Percentiles rank a stretch among this genome's conserved stretches.
phyloP scores from a whole-genome alignment of 306 rosid species.

The Fragaria iinumae region DNA sequence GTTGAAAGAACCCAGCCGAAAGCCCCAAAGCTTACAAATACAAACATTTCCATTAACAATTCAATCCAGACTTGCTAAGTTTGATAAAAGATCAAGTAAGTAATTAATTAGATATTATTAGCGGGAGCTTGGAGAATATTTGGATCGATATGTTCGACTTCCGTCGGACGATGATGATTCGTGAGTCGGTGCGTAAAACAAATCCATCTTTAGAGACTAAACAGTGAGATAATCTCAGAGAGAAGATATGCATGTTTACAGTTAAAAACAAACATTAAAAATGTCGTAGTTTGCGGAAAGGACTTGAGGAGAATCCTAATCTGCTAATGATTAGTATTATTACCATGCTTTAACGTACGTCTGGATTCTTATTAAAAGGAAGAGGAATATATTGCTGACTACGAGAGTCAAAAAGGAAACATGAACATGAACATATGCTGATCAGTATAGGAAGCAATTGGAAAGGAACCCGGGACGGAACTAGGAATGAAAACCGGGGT shows the following conservation, averaged over 20 bases:
- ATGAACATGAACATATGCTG: conserved; percentile 13
- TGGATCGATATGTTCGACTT: conserved; percentile 9
- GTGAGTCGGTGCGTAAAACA: conserved; percentile 18
- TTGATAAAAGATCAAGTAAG: background rate
- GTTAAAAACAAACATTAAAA: conserved; percentile 36
- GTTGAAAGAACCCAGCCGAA: conserved; percentile 16
- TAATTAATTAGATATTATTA: conserved; percentile 5
- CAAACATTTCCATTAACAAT: background rate
- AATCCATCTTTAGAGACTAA: conserved; percentile 5
- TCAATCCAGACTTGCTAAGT: conserved; percentile 6
- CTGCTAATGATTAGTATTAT: conserved; percentile 30
- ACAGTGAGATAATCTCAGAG: background rate
- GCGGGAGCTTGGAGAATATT: background rate
- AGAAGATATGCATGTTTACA: conserved; percentile 13
- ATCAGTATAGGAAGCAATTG: background rate
- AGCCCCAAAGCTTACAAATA: background rate
- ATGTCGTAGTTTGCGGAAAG: conserved; percentile 58
- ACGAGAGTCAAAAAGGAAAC: conserved; percentile 14
- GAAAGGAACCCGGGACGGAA: too few relatives aligned
- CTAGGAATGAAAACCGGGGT: too few relatives aligned
- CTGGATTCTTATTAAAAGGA: background rate
- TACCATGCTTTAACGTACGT: background rate
- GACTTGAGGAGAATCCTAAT: conserved; percentile 27
- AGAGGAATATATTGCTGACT: conserved; percentile 25
- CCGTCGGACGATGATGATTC: background rate